phyloP scores from a whole-genome alignment of 2,329 filamentous ascomycete genomes.

The Monilinia fructigena region DNA sequence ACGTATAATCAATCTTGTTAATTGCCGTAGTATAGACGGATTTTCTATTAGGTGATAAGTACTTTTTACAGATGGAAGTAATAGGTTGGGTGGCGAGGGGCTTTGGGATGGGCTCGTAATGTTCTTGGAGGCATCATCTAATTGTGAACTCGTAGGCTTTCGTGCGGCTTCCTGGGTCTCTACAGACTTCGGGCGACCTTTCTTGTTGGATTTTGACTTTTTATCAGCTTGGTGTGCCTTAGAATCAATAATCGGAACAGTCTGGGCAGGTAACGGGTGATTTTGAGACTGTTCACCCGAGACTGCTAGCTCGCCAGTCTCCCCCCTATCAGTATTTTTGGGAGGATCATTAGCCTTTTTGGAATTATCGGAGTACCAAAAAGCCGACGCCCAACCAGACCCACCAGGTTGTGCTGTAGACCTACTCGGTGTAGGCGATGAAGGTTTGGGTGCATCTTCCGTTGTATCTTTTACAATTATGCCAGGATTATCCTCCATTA shows the following conservation, averaged over 20 bases:
- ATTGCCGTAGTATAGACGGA: constrained; percentile 68
- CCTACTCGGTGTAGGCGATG: constrained; percentile 18
- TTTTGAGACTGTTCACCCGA: constrained; percentile 57
- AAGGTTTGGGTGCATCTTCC: constrained; percentile 15
- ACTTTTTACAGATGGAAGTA: constrained; percentile 67
- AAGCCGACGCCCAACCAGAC: constrained; percentile 67
- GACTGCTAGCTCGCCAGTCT: constrained; percentile 52
- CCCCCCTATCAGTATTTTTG: constrained; percentile 23
- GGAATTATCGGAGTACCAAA: constrained; percentile 60
- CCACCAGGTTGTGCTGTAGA: constrained; percentile 39
- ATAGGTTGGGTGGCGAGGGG: constrained; percentile 54
- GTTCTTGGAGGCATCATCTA: constrained; percentile 29
- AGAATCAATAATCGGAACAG: constrained; percentile 18
- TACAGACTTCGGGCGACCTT: constrained; percentile 31
- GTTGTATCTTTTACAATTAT: constrained; percentile 29
- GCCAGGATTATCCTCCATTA: constrained; percentile 23
- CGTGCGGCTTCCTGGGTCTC: constrained; percentile 30
- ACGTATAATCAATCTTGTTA: constrained; percentile 57
- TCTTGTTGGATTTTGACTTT: constrained; percentile 33
- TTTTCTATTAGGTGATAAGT: constrained; percentile 68
- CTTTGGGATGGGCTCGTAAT: constrained; percentile 25
- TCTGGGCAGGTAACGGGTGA: constrained; percentile 42
- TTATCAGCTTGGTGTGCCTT: constrained; percentile 27
- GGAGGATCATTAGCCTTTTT: constrained; percentile 33
- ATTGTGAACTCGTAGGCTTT: constrained; percentile 24